Base-by-base conservation (phyloP, 2,329 filamentous ascomycete genomes). In the Calonectria pseudoreteaudii region DNA sequence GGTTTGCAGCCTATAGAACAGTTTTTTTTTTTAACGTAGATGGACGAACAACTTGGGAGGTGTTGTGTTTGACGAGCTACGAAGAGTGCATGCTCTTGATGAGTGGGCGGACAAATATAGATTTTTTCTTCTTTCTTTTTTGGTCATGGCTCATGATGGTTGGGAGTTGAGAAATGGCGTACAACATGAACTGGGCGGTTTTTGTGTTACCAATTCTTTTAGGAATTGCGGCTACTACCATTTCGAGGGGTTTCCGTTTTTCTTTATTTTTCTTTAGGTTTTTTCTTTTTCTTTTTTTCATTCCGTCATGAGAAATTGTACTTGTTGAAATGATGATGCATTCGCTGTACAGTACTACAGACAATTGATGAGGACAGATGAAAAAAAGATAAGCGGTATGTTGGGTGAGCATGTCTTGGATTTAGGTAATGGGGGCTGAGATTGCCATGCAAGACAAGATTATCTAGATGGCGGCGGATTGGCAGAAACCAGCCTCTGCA, bases 111-210 rank as follows among this genome's bases (percentile, higher is more conserved):
- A 18, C n/a, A 18, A 62, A 38, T 11, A 62, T 62, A 62, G 56
- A 41, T 11, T 62, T 56, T 53, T 53, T 56, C 31, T 34, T n/a
- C 0, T 36, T 53, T 56, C 31, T 34, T n/a, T 0, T 36, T 53
- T 49, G 41, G 26, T 14, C n/a, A 31, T 36, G 11, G 36, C 26
- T 18, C 20, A 71, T 18, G 38, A 18, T 31, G 41, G 62, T 34
- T 38, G 36, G 64, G 52, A 58, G 64, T 62, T 71, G 34, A 50
- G 52, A 52, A 67, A 64, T 58, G 66, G 34, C 56, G 56, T 62
- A 41, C 36, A 16, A 62, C 56, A 62, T 36, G 56, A 62, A 18
- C 36, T 62, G 34, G 56, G 56, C 26, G 56, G 56, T 9, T 62
- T 38, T 62, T 62, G 56, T 62, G 23, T 52, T 64, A 68, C 36